Conservation (phyloP, 495 filamentous ascomycete species). For the Rostrohypoxylon terebratum region DNA sequence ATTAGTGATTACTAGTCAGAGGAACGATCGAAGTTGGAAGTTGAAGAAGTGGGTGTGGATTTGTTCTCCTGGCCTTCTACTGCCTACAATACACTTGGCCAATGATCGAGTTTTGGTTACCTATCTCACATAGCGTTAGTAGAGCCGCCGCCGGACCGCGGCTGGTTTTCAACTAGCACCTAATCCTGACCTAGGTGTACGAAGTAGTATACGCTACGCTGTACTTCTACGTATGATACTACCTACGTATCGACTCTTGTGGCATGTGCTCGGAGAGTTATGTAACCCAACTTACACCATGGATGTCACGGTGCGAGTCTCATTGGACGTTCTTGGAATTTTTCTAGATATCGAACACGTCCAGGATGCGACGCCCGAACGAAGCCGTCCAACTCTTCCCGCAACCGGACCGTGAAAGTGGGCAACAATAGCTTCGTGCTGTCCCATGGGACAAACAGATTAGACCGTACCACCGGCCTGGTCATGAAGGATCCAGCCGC, state of each 20-base stretch:
- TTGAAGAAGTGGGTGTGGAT: conserved; percentile 3
- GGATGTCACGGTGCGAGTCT: background rate
- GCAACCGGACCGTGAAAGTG: background rate
- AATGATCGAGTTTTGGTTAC: conserved; percentile 11
- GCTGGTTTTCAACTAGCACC: background rate
- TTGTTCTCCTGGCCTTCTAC: background rate
- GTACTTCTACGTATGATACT: too few relatives aligned
- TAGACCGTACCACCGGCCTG: background rate
- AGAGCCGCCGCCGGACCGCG: conserved; percentile 11
- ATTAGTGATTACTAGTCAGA: background rate
- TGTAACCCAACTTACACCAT: conserved; percentile 16
- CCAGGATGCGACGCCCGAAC: background rate
- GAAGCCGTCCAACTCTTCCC: background rate
- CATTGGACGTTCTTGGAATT: background rate
- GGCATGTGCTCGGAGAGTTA: background rate
- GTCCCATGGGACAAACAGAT: conserved; percentile 8
- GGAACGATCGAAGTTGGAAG: conserved; percentile 20
- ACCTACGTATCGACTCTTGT: conserved; percentile 5
- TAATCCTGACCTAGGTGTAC: conserved; percentile 6
- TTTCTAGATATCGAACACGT: background rate
- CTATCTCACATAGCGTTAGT: conserved; percentile 28
- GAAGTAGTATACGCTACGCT: background rate
- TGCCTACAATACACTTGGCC: too few relatives aligned
- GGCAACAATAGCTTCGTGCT: background rate
- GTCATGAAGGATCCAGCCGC: conserved; percentile 2